A percentile compares a stretch with the other conserved stretches of the same genome.
These are phyloP conservation scores for Macrophomina phaseolina DNA, from an alignment of 2,329 filamentous ascomycete genomes.

Conservation along the genomic window DNA sequence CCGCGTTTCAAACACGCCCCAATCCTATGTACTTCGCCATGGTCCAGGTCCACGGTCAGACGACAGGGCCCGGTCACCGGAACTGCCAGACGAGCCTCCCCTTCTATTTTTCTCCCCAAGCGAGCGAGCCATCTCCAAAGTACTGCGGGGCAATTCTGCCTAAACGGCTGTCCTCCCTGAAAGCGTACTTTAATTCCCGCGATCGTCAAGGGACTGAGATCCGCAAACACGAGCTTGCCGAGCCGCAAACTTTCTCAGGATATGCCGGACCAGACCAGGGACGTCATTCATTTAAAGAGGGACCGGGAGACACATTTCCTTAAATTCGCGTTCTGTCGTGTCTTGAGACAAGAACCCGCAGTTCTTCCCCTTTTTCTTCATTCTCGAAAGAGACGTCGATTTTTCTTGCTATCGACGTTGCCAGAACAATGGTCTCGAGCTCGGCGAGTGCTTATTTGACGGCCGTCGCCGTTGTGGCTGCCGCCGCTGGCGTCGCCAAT, in stretches of 20 bases:
- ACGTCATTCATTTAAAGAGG: background rate
- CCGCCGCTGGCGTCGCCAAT: constrained; percentile 1
- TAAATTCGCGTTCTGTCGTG: no score
- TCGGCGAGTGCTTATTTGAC: background rate
- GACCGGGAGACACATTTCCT: no score
- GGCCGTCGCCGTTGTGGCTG: constrained; percentile 5
- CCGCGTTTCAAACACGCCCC: background rate
- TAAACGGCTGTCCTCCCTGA: constrained; percentile 7
- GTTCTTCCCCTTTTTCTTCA: background rate
- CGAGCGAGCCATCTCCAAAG: constrained; percentile 3
- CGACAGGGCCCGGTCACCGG: background rate
- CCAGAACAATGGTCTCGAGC: constrained; percentile 1
- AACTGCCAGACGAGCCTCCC: background rate
- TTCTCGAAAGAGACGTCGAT: background rate
- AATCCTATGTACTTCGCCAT: background rate
- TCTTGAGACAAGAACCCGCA: background rate
- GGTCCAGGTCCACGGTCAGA: constrained; percentile 2
- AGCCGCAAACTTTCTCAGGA: constrained; percentile 14
- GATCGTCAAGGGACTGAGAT: constrained; percentile 10
- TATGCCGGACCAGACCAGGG: background rate
- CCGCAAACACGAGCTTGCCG: constrained; percentile 19
- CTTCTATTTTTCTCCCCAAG: background rate
- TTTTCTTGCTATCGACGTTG: background rate
- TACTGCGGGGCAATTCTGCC: constrained; percentile 22
- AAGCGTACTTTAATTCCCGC: constrained; percentile 13